These are phyloP conservation scores for Sporothrix mexicana DNA, from an alignment of 2,329 filamentous ascomycete genomes.

Conservation along the genomic window DNA sequence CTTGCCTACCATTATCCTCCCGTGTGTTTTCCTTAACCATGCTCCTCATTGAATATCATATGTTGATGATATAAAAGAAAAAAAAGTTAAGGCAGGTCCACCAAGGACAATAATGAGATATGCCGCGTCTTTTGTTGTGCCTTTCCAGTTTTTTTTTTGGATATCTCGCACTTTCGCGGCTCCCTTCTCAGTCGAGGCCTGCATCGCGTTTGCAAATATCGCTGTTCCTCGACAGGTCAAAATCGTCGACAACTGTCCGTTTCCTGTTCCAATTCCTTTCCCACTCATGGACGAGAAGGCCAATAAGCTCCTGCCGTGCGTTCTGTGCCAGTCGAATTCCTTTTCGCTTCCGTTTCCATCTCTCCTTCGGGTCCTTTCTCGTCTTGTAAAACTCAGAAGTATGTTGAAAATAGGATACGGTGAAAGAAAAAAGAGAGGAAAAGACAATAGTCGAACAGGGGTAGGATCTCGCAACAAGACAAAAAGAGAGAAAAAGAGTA, in stretches of 20 bases:
- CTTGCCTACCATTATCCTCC: neutral
- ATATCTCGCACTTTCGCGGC: neutral
- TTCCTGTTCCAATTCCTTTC: no score
- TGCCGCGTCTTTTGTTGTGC: neutral
- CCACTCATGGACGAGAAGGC: no score
- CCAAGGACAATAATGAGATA: neutral
- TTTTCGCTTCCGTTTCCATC: no score
- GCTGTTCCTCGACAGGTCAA: no score
- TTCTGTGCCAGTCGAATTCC: no score
- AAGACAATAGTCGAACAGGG: neutral
- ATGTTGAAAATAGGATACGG: neutral
- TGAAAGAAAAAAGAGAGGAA: neutral
- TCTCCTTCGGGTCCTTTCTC: no score
- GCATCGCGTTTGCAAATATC: no score
- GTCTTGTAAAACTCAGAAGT: no score
- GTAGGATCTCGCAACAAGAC: neutral
- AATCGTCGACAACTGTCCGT: no score
- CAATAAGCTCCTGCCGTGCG: no score
- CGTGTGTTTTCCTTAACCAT: neutral
- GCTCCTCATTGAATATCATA: neutral
- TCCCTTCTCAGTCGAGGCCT: neutral
- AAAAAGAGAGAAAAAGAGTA: neutral
- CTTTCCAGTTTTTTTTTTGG: neutral
- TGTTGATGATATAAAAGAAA: neutral
- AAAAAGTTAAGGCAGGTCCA: neutral